These are phyloP conservation scores for Hyaloperonospora arabidopsidis DNA, from an alignment of 352 stramenopile genomes.

Conservation along the genomic window DNA sequence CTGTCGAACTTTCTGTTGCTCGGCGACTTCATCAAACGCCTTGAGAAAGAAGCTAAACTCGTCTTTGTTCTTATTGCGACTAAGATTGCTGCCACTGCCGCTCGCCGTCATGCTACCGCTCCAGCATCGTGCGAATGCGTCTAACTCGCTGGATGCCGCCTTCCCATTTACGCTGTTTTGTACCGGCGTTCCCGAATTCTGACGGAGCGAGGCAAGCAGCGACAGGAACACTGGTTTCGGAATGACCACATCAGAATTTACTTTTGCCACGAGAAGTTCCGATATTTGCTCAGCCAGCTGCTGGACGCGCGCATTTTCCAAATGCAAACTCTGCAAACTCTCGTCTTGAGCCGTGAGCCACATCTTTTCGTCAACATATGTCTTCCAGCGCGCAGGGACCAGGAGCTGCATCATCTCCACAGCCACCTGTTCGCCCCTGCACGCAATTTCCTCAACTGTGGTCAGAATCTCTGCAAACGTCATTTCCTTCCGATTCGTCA, in stretches of 20 bases:
- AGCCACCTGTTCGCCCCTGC: constrained; percentile 44
- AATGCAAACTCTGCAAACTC: constrained; percentile 33
- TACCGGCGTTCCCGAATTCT: constrained; percentile 28
- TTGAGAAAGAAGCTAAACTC: constrained; percentile 65
- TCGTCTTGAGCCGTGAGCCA: constrained; percentile 42
- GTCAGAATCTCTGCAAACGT: constrained; percentile 55
- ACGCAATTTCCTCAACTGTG: constrained; percentile 45
- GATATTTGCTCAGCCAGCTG: constrained; percentile 35
- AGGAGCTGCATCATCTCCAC: constrained; percentile 42
- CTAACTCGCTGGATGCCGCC: constrained; percentile 21
- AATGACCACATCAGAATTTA: constrained; percentile 46
- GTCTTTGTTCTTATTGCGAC: constrained; percentile 36
- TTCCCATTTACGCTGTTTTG: constrained; percentile 17
- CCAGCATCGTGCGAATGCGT: constrained; percentile 27
- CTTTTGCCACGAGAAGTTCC: constrained; percentile 40
- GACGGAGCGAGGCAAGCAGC: constrained; percentile 43
- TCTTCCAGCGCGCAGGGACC: constrained; percentile 38
- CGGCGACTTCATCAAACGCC: constrained; percentile 51
- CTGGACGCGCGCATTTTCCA: constrained; percentile 36
- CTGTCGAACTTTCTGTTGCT: constrained; percentile 46
- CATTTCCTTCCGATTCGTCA: constrained; percentile 38
- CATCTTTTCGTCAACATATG: constrained; percentile 28
- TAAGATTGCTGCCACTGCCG: constrained; percentile 22
- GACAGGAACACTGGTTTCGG: constrained; percentile 36
- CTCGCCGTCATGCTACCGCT: constrained; percentile 38